These are phyloP conservation scores for Entrophospora sp. DNA, from an alignment of 192 early-diverging fungal species.

Conservation along the genomic window DNA sequence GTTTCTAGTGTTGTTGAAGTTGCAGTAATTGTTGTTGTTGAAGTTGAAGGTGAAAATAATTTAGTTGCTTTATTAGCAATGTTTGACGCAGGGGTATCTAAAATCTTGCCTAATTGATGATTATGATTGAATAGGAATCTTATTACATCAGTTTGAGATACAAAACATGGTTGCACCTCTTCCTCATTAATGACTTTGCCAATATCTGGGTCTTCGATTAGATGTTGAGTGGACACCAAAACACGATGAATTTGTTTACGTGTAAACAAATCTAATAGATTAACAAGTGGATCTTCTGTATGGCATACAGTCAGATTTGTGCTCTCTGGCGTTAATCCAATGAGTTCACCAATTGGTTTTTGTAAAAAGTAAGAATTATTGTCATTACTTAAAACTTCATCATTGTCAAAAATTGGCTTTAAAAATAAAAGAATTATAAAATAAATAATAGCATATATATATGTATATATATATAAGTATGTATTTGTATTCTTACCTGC, in stretches of 20 bases:
- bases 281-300: constrained; percentile 1
- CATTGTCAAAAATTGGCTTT: not conserved
- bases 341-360: not conserved
- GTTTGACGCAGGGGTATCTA: constrained; percentile 27
- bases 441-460: not conserved
- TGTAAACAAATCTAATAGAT: constrained; percentile 27
- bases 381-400: not conserved
- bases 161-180: constrained; percentile 19
- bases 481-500: constrained; percentile 4
- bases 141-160: constrained; percentile 46
- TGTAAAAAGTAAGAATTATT: not conserved
- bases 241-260: constrained; percentile 36
- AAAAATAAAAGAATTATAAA: too few relatives aligned
- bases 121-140: constrained; percentile 38
- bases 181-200: constrained; percentile 11
- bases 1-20: constrained; percentile 27
- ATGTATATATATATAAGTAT: too few relatives aligned
- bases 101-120: constrained; percentile 38
- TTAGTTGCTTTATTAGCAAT: constrained; percentile 21
- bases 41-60: constrained; percentile 11
- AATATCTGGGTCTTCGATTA: constrained; percentile 9
- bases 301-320: not conserved
- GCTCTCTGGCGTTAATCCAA: constrained; percentile 11
- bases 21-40: not conserved
- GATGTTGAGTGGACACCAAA: constrained; percentile 30